phyloP scores from a whole-genome alignment of 176 grass and related monocot species.

The Panicum miliaceum region DNA sequence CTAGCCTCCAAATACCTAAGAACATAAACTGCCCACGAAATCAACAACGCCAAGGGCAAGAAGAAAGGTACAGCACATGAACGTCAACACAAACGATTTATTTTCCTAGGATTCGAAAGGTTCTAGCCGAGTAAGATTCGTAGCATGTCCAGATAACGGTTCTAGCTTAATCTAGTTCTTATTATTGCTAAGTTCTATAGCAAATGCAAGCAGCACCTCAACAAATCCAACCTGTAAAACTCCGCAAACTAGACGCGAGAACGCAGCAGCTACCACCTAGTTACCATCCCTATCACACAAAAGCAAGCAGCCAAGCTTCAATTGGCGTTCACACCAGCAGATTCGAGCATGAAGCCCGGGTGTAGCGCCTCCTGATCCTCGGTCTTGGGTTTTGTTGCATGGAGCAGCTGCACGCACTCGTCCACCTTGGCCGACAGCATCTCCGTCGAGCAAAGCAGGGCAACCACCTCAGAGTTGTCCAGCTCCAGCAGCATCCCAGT shows the following conservation, averaged over 20 bases:
- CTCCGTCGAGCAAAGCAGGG: conserved; percentile 55
- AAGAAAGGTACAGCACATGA: not conserved
- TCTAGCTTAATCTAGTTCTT: conserved; percentile 35
- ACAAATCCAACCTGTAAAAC: conserved; percentile 6
- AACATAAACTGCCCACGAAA: not conserved
- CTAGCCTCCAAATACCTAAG: not conserved
- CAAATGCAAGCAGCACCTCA: conserved; percentile 36
- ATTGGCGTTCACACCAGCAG: conserved; percentile 52
- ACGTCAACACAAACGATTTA: not conserved
- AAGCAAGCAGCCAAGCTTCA: conserved; percentile 24
- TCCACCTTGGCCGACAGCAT: conserved; percentile 64
- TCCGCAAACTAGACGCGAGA: conserved; percentile 1
- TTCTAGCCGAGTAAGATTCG: not conserved
- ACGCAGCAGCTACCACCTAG: conserved; percentile 30
- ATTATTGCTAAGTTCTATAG: conserved; percentile 11
- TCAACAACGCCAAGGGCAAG: not conserved
- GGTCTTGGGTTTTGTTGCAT: conserved; percentile 43
- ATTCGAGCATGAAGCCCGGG: conserved; percentile 44
- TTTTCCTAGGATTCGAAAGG: conserved; percentile 7
- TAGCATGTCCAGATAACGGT: conserved; percentile 24
- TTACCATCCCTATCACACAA: conserved; percentile 15
- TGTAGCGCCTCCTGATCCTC: conserved; percentile 54
- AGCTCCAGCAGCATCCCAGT: conserved; percentile 77
- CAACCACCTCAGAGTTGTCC: conserved; percentile 56
- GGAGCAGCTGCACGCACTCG: conserved; percentile 56